Base-by-base conservation (phyloP, 148 eudicot genomes). In the Camellia lanceoleosa region DNA sequence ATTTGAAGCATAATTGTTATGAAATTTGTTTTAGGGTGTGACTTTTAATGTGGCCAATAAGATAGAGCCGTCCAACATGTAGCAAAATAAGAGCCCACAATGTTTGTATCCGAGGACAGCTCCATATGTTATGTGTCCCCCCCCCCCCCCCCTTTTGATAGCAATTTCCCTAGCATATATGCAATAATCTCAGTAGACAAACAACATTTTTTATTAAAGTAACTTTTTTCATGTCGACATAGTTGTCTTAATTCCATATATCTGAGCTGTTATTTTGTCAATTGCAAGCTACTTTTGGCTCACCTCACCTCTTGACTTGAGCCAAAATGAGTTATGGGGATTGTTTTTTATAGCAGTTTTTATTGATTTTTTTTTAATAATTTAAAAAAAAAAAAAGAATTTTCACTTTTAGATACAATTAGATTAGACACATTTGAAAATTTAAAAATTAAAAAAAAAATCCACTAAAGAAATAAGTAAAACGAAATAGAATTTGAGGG, bases 81-180 rank as follows among this genome's bases (percentile, higher is more conserved):
- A 3, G 5, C n/a, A 62, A 62, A 62, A 62, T n/a, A 62, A 16
- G 1, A 62, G 65, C 30, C 65, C 65, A 19, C 3, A 4, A 62
- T 62, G 20, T 11, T 15, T 12, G 8, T 11, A 71, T 20, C 1
- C 56, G 23, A 19, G 74, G 71, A 67, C 71, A 67, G 16, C 46
- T 67, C 71, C 71, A 67, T 67, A 41, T 38, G 71, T 67, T 42
- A 18, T 16, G 71, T 38, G 47, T 41, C 49, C 19, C 71, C 71
- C 38, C 38, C 38, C 38, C 49, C 19, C 71, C 71, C 38, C 38
- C 38, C 38, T 30, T 30, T 67, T 64, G 46, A 68, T 41, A 18
- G 49, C 16, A 43, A 9, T 66, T 38, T 38, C 18, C 66, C 44
- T 66, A 30, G 38, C 38, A 30, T 30, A 30, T 30, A 30, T 16